Base-by-base conservation (phyloP, 1,139 yeast genomes). In the Hemisphaericaspora lyxosophila region DNA sequence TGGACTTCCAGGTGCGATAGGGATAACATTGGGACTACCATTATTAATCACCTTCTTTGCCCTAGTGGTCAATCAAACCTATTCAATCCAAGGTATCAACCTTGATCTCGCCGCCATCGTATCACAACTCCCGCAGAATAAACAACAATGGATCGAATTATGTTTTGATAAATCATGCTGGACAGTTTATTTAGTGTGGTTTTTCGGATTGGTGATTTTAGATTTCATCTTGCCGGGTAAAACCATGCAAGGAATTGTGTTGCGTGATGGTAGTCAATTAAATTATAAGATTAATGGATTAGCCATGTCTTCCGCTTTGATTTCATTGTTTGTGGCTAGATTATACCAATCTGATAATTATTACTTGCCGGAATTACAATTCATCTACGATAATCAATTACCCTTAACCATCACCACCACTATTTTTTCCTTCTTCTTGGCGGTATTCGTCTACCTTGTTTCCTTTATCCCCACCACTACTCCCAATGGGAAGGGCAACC, bases 231-330 rank as follows among this genome's bases (percentile, higher is more conserved):
- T 88, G 22, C 97, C 97, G 1, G 97, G 98, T 0, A 73, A 70
- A 33, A 55, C 59, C 23, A 70, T 80, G 48, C 54, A 75, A 30
- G 99, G 99, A 17, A 78, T 83, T 3, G 61, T 59, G 35, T 66
- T 92, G 44, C 73, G 97, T 50, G 96, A 89, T 55, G 94, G 92
- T 2, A 72, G 86, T 2, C 58, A 61, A 37, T 71, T 94, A 44
- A 57, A 59, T 23, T 92, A 92, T 64, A 83, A 83, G 54, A 85
- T 92, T 65, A 92, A 92, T 55, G 98, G 98, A 11, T 60, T 73
- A 31, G 65, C 74, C 20, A 68, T 87, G 45, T 68, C 80, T 20
- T 54, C 72, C 0, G 50, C 79, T 1, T 60, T 88, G 23, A 40
- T 71, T 8, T 55, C 70, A 0, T 44, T 78, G 0, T 57, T 88